phyloP scores from a whole-genome alignment of 2,329 filamentous ascomycete genomes.

The Ceratocystis harringtonii region DNA sequence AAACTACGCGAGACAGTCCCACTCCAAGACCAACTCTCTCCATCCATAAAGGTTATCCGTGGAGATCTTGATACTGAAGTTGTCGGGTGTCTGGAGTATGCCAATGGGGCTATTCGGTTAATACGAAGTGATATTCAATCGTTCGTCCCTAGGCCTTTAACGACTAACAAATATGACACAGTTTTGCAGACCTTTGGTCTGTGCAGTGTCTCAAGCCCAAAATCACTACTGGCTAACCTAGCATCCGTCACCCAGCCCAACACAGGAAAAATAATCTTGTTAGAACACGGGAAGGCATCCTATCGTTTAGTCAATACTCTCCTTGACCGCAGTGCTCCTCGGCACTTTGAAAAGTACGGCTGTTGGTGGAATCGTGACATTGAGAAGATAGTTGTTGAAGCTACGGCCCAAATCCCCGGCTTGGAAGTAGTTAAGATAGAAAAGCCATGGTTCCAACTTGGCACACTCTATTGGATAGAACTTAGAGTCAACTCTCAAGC shows the following conservation, averaged over 20 bases:
- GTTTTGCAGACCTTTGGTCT: slow-evolving; percentile 50
- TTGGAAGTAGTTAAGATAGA: slow-evolving; percentile 41
- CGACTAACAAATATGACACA: slow-evolving; percentile 38
- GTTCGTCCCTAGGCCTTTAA: slow-evolving; percentile 28
- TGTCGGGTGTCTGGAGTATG: slow-evolving; percentile 23
- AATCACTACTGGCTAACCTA: slow-evolving; percentile 37
- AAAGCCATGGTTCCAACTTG: slow-evolving; percentile 38
- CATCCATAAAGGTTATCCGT: slow-evolving; percentile 25
- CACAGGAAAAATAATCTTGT: slow-evolving; percentile 43
- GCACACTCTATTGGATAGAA: slow-evolving; percentile 45
- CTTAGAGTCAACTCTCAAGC: slow-evolving; percentile 27
- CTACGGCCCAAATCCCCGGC: slow-evolving; percentile 33
- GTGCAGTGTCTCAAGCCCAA: slow-evolving; percentile 45
- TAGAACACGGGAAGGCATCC: slow-evolving; percentile 47
- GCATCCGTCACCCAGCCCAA: slow-evolving; percentile 36
- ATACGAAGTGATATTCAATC: slow-evolving; percentile 34
- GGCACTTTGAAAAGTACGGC: slow-evolving; percentile 44
- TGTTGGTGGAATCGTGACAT: slow-evolving; percentile 58
- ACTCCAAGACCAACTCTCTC: slow-evolving; percentile 25
- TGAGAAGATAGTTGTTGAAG: slow-evolving; percentile 37
- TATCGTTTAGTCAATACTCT: slow-evolving; percentile 40
- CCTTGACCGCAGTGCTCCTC: slow-evolving; percentile 39
- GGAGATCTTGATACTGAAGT: slow-evolving; percentile 16
- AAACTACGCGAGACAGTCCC: slow-evolving; percentile 34
- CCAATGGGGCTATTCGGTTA: slow-evolving; percentile 32